Evolutionary conservation across 441 rosid species (phyloP), one percentile per base, ranked within the genome.

Genomic region (Dalechampia spathulata): DNA sequence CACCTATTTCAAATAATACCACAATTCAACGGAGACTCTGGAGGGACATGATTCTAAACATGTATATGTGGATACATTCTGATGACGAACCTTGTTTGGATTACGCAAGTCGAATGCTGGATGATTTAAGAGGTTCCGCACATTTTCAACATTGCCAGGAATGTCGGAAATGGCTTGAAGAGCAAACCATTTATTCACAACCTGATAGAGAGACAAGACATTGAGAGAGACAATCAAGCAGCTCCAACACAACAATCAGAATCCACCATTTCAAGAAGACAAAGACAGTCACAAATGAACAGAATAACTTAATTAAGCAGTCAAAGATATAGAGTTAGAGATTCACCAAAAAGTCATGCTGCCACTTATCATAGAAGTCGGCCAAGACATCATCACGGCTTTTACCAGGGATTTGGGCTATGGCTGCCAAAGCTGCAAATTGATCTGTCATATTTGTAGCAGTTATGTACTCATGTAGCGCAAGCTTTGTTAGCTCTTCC

Each of bases 401-500:
- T 81, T 81, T 64, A 49, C 95, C 91, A 44, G 93, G 93, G 22
- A 40, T 79, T 68, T 82, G 96, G 30, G 80, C 71, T 17, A 93
- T 75, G 68, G 99, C 96, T 30, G 91, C 93, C 85, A 93, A 75
- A 69, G 97, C 96, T 27, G 97, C 86, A 73, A 93, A 78, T 52
- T 90, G 97, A 0, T 93, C 99, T 0, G 97, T 90, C 97, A 93
- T 78, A 69, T 90, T 93, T 70, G 89, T 79, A 34, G 99, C 96
- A 51, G 71, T 55, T 66, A 74, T 81, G 70, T 93, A 93, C 71
- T 93, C 99, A 3, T 64, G 49, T 62, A 87, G 52, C 0, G 77
- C 91, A 58, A 87, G 87, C 52, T 72, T 75, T 5, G 58, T 57
- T 13, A 65, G 63, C 46, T 70, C 79, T 26, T 83, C 80, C 45